Percentiles rank a stretch among this genome's conserved stretches.
phyloP scores from a whole-genome alignment of 495 filamentous ascomycete genomes.

The Penicillium fimorum region DNA sequence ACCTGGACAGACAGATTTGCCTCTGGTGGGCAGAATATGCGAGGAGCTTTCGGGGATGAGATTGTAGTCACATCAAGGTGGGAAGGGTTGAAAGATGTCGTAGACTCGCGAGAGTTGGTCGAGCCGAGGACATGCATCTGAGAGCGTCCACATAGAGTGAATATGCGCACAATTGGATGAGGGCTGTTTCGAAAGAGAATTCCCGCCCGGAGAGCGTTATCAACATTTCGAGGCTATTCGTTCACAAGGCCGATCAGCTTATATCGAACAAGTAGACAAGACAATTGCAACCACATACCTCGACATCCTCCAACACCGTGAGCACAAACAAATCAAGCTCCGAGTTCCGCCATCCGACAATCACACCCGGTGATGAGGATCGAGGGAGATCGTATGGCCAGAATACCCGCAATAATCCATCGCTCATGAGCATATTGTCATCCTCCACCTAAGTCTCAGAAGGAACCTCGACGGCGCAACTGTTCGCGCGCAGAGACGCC shows the following conservation, averaged over 20 bases:
- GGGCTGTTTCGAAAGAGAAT: slow-evolving; percentile 80
- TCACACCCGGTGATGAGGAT: slow-evolving; percentile 70
- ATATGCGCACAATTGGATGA: slow-evolving; percentile 77
- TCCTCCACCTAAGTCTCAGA: slow-evolving; percentile 67
- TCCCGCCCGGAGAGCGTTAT: slow-evolving; percentile 80
- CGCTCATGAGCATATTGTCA: slow-evolving; percentile 76
- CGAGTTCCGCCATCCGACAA: slow-evolving; percentile 96
- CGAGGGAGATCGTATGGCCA: slow-evolving; percentile 88
- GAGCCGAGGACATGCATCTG: slow-evolving; percentile 84
- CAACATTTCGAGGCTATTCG: slow-evolving; percentile 67
- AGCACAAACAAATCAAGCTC: slow-evolving; percentile 86
- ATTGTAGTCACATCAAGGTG: slow-evolving; percentile 69
- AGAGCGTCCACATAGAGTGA: slow-evolving; percentile 76
- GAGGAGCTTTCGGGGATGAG: slow-evolving; percentile 57
- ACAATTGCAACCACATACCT: slow-evolving; percentile 52
- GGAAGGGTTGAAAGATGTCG: slow-evolving; percentile 58
- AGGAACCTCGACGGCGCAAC: slow-evolving; percentile 88
- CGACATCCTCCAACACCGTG: slow-evolving; percentile 83
- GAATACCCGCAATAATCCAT: slow-evolving; percentile 96
- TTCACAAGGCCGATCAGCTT: slow-evolving; percentile 12
- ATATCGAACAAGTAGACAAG: not conserved
- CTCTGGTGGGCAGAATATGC: slow-evolving; percentile 65
- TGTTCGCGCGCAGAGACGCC: slow-evolving; percentile 96
- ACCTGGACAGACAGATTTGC: slow-evolving; percentile 71
- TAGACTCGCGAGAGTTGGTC: slow-evolving; percentile 57